A percentile compares a stretch with the other conserved stretches of the same genome.
These are phyloP conservation scores for Umbelopsis sp. DNA, from an alignment of 371 early-diverging fungal species.

Conservation along the genomic window DNA sequence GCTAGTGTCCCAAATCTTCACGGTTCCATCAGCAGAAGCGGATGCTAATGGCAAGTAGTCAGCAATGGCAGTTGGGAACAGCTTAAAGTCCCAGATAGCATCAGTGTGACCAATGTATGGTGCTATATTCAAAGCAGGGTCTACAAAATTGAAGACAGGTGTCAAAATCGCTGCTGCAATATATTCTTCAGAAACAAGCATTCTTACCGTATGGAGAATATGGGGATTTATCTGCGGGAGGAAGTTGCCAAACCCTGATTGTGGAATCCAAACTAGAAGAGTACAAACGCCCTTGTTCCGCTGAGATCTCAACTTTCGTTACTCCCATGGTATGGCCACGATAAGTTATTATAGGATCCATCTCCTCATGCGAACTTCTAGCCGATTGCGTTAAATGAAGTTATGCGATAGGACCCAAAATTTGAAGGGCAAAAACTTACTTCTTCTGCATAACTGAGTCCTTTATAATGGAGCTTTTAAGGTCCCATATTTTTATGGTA, in stretches of 20 bases:
- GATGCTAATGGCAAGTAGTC: slow-evolving; percentile 66
- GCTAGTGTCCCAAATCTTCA: slow-evolving; percentile 82
- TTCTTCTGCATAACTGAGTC: slow-evolving; percentile 43
- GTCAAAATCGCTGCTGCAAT: not conserved
- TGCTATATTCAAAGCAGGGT: slow-evolving; percentile 56
- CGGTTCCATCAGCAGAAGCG: slow-evolving; percentile 80
- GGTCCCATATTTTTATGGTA: slow-evolving; percentile 81
- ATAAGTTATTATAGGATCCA: slow-evolving; percentile 76
- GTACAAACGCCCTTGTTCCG: slow-evolving; percentile 61
- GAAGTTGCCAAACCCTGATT: slow-evolving; percentile 75
- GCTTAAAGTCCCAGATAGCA: slow-evolving; percentile 83
- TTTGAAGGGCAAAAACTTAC: slow-evolving; percentile 26
- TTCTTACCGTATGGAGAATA: slow-evolving; percentile 61
- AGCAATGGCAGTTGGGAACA: slow-evolving; percentile 56
- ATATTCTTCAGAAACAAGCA: not conserved
- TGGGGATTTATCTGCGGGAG: slow-evolving; percentile 56
- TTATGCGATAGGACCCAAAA: not conserved
- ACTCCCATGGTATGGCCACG: slow-evolving; percentile 81
- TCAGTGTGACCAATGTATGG: slow-evolving; percentile 84
- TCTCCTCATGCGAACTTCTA: slow-evolving; percentile 47
- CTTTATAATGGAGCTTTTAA: slow-evolving; percentile 44
- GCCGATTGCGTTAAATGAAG: not conserved
- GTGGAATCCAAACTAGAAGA: slow-evolving; percentile 81
- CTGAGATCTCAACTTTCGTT: slow-evolving; percentile 69
- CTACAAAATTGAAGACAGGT: slow-evolving; percentile 31